Evolutionary conservation across 495 filamentous ascomycete species (phyloP).

Genomic region (Penicillium antarcticum): DNA sequence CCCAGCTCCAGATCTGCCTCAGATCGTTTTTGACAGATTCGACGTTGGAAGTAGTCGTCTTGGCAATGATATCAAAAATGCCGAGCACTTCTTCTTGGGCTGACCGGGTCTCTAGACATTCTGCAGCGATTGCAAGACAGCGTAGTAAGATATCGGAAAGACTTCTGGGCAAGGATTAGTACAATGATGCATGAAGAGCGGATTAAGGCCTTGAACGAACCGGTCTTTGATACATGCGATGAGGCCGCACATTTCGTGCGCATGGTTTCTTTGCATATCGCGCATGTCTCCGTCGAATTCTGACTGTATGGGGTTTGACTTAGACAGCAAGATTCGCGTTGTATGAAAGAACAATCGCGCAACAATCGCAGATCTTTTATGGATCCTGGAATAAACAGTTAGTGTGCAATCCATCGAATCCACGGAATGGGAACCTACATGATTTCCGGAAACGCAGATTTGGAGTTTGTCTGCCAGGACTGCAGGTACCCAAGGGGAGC

Average conservation of each 20-base stretch:
- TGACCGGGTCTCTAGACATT: constrained; percentile 60
- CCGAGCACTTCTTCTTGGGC: constrained; percentile 83
- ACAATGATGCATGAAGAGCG: no score
- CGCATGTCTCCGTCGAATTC: constrained; percentile 58
- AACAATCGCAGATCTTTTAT: constrained; percentile 76
- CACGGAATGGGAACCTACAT: constrained; percentile 55
- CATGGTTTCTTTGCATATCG: constrained; percentile 64
- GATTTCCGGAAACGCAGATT: constrained; percentile 81
- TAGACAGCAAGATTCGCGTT: constrained; percentile 73
- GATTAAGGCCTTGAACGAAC: constrained; percentile 24
- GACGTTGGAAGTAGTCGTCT: constrained; percentile 75
- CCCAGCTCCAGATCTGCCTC: constrained; percentile 77
- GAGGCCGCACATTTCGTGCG: constrained; percentile 83
- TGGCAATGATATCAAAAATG: constrained; percentile 71
- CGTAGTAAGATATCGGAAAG: constrained; percentile 74
- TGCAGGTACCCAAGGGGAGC: constrained; percentile 75
- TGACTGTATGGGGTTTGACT: constrained; percentile 67
- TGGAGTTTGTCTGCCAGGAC: constrained; percentile 61
- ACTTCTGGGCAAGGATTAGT: constrained; percentile 40
- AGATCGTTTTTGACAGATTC: constrained; percentile 65
- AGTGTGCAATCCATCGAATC: not conserved
- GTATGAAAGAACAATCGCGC: constrained; percentile 92
- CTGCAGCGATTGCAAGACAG: constrained; percentile 75
- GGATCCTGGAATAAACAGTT: constrained; percentile 54
- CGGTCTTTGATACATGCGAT: constrained; percentile 78